Evolutionary conservation across 1,284 basidiomycete species (phyloP), one percentile per base, ranked within the genome.

Genomic region (Austroboletus novae-zelandiae): DNA sequence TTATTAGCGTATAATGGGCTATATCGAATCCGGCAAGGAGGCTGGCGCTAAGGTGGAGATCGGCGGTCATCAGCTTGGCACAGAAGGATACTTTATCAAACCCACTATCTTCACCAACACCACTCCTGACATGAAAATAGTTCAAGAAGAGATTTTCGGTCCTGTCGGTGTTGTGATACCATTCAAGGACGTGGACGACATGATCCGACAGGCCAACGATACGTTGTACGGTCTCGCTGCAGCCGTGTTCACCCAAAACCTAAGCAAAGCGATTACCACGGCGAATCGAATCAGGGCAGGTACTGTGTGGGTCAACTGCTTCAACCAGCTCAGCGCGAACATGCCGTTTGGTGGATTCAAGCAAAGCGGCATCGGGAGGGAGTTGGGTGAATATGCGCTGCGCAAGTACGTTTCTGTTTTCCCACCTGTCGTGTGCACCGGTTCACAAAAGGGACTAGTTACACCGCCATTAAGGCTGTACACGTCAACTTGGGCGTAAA

Each of bases 341-440:
- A 74, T 90, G 35, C 89, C 91, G 1, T 95, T 95, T 69, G 92
- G 94, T 55, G 94, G 93, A 30, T 95, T 79, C 81, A 96, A 95
- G 80, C 82, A 88, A 64, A 82, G 79, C 11, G 91, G 91, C 50
- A 84, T 93, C 42, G 93, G 93, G 9, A 81, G 91, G 48, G 93
- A 95, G 73, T 72, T 91, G 37, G 93, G 92, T 43, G 83, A 92
- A 64, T 90, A 92, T 67, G 92, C 90, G 1, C 65, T 94, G 47
- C 66, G 66, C 47, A 80, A 81, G 83, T 87, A 58, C 53, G 82
- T 74, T 14, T 29, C 43, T 47, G 18, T 25, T 25, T 20, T 45
- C 27, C 3, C 9, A 18, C 39, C 30, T 9, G 41, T 50, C 35
- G 45, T 34, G 35, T 56, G 48, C 57, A 54, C 30, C 43, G 41